Base-by-base conservation (phyloP, 106 monocot genomes). In the Apostasia ramifera region DNA sequence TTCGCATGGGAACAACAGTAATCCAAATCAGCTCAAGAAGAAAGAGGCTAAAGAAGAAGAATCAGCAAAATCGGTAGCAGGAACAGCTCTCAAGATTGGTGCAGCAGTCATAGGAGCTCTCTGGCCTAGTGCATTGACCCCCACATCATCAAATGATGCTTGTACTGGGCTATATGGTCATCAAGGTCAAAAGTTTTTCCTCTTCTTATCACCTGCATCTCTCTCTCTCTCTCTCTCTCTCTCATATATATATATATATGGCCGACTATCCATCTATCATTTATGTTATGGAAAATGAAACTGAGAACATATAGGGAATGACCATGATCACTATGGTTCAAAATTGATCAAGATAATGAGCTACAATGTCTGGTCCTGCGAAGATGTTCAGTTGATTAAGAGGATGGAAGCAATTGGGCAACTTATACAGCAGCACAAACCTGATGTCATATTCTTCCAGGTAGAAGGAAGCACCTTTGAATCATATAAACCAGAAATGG, bases 371-470 rank as follows among this genome's bases (percentile, higher is more conserved):
- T 86, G 81, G 78, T 72, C 55, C 42, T 64, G 74, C 52, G 81
- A 81, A 66, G 75, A 85, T 54, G 7, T 78, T 50, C 65, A 79
- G 65, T 58, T 75, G 40, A 3, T 54, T 4, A 61, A 78, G 59
- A 78, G 85, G 61, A 85, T 85, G 78, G 48, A 81, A 71, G 77
- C 81, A 3, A 41, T 85, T 64, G 78, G 78, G 0, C 8, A 48
- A 40, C 71, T 85, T 13, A 71, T 85, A 67, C 51, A 78, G 47
- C 47, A 85, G 37, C 54, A 71, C 39, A 69, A 67, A 1, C 85
- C 85, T 12, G 78, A 85, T 70, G 11, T 85, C 5, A 76, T 85
- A 10, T 81, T 73, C 66, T 72, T 85, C 13, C 85, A 85, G 85
- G 85, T 84, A n/a, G 45, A 45, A 39, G 42, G n/a, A 12, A 62